A percentile compares a stretch with the other conserved stretches of the same genome.
Evolutionary conservation across 352 stramenopile genomes (phyloP).

Genomic region (Phytopythium chamaehyphon): DNA sequence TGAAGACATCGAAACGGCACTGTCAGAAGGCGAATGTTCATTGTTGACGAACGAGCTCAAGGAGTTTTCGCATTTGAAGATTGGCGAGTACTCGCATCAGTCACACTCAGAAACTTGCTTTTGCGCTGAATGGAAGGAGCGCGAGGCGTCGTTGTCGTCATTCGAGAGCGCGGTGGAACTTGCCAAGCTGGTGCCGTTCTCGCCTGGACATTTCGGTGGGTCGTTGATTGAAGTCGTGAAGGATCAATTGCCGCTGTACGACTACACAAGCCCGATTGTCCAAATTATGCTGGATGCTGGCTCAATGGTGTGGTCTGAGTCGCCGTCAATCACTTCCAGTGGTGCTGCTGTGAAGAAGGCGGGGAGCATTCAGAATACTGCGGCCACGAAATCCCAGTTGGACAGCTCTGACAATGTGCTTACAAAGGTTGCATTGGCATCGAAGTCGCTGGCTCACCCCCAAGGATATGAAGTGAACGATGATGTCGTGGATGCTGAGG

Average conservation of each 20-base stretch:
- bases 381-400: neutral
- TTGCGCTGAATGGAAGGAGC: slow-evolving; percentile 37
- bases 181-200: slow-evolving; percentile 36
- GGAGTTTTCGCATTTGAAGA: slow-evolving; percentile 22
- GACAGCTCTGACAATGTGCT: slow-evolving; percentile 11
- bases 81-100: slow-evolving; percentile 22
- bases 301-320: slow-evolving; percentile 20
- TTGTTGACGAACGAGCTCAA: slow-evolving; percentile 25
- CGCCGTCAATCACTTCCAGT: neutral
- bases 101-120: slow-evolving; percentile 33
- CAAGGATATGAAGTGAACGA: neutral
- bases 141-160: slow-evolving; percentile 27
- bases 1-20: slow-evolving; percentile 15
- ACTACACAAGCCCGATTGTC: slow-evolving; percentile 38
- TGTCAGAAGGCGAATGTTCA: slow-evolving; percentile 13
- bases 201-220: slow-evolving; percentile 24
- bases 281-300: slow-evolving; percentile 20
- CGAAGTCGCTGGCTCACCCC: slow-evolving; percentile 19
- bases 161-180: slow-evolving; percentile 18
- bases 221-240: slow-evolving; percentile 30
- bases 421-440: slow-evolving; percentile 28
- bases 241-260: slow-evolving; percentile 27
- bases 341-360: slow-evolving; percentile 4
- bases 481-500: neutral
- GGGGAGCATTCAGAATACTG: slow-evolving; percentile 1